Percentiles rank a stretch among this genome's conserved stretches.
These are phyloP conservation scores for Sporothrix globosa DNA, from an alignment of 2,329 filamentous ascomycete genomes.

Conservation along the genomic window DNA sequence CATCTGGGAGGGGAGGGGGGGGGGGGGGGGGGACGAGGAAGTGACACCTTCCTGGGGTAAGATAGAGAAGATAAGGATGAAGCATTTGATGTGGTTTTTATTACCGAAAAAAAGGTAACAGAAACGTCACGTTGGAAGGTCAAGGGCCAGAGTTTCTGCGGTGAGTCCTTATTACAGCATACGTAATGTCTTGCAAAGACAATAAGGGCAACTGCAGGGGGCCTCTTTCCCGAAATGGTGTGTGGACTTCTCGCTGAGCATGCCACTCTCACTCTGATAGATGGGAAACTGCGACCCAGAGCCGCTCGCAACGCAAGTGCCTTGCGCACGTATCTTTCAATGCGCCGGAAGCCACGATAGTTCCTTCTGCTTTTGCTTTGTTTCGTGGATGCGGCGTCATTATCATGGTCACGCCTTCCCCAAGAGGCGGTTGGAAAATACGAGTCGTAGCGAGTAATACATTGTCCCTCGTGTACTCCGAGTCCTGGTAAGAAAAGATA, in stretches of 20 bases:
- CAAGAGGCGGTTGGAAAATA: slow-evolving; percentile 1
- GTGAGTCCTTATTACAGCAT: not conserved
- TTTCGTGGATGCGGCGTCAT: slow-evolving; percentile 7
- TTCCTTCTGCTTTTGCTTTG: slow-evolving; percentile 16
- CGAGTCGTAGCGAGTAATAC: slow-evolving; percentile 7
- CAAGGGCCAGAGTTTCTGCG: not conserved
- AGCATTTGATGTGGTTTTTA: slow-evolving; percentile 26
- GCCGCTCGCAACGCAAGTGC: not conserved
- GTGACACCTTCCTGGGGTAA: slow-evolving; percentile 17
- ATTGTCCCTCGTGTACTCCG: not conserved
- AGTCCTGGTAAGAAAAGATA: not conserved
- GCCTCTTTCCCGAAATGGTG: slow-evolving; percentile 24
- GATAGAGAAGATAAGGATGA: slow-evolving; percentile 18
- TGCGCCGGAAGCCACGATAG: not conserved
- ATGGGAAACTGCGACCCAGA: slow-evolving; percentile 3
- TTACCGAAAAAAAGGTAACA: slow-evolving; percentile 33
- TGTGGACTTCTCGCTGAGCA: slow-evolving; percentile 8
- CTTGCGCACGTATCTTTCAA: not conserved
- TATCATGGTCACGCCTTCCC: slow-evolving; percentile 2
- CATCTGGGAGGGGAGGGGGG: not conserved
- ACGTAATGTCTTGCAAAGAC: slow-evolving; percentile 6
- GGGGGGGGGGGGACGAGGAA: slow-evolving; percentile 2
- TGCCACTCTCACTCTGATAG: not conserved
- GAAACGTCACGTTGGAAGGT: slow-evolving; percentile 27
- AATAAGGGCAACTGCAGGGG: slow-evolving; percentile 26